phyloP scores from a whole-genome alignment of 2,329 filamentous ascomycete genomes.

The Corynespora cassiicola region DNA sequence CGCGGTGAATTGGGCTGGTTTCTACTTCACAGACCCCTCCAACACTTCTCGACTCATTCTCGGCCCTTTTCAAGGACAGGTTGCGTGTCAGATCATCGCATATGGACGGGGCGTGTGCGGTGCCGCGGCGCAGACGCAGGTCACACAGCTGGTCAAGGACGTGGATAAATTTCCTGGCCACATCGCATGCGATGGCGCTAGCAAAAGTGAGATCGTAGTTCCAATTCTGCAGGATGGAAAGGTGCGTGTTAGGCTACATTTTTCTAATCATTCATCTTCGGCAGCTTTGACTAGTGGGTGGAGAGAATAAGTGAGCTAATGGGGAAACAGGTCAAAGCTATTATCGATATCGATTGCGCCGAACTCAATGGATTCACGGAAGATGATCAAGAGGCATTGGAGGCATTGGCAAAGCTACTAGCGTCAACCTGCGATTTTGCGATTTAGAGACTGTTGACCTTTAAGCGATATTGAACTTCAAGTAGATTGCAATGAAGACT shows the following conservation, averaged over 20 bases:
- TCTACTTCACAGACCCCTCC: slow-evolving; percentile 45
- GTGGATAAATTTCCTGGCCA: slow-evolving; percentile 79
- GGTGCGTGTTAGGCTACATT: slow-evolving; percentile 40
- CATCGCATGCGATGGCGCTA: slow-evolving; percentile 80
- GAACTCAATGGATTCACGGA: slow-evolving; percentile 71
- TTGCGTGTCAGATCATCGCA: slow-evolving; percentile 77
- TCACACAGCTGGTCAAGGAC: slow-evolving; percentile 71
- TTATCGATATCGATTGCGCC: slow-evolving; percentile 82
- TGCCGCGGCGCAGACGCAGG: slow-evolving; percentile 64
- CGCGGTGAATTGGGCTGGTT: slow-evolving; percentile 81
- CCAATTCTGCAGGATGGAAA: slow-evolving; percentile 65
- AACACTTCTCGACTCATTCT: slow-evolving; percentile 67
- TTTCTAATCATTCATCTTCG: no score
- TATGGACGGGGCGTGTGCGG: slow-evolving; percentile 81
- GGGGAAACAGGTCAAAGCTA: slow-evolving; percentile 64
- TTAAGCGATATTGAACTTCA: no score
- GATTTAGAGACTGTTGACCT: not conserved
- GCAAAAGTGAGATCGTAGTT: slow-evolving; percentile 81
- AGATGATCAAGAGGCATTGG: slow-evolving; percentile 69
- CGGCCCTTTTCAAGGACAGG: slow-evolving; percentile 80
- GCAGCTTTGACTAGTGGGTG: no score
- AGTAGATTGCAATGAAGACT: no score
- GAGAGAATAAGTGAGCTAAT: slow-evolving; percentile 26
- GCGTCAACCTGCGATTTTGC: slow-evolving; percentile 43
- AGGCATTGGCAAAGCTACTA: slow-evolving; percentile 59